phyloP scores from a whole-genome alignment of 2,329 filamentous ascomycete genomes.

The Colletotrichum theobromicola region DNA sequence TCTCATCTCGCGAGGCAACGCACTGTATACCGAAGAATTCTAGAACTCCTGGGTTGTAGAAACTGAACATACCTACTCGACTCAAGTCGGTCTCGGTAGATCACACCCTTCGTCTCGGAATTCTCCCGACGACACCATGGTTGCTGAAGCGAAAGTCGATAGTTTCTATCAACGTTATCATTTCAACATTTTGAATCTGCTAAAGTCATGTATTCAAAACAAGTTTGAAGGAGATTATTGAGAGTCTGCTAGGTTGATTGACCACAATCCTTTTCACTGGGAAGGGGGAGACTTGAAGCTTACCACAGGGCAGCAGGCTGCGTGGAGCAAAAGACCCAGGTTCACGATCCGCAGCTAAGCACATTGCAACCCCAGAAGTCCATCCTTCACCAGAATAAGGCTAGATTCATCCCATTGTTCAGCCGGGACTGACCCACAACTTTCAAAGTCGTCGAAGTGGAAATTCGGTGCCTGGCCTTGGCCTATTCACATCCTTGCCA shows the following conservation, averaged over 20 bases:
- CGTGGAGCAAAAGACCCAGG: background rate
- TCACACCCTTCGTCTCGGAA: background rate
- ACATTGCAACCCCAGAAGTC: background rate
- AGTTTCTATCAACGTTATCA: background rate
- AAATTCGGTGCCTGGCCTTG: background rate
- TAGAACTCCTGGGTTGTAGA: background rate
- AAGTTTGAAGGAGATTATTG: background rate
- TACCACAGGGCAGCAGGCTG: background rate
- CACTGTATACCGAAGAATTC: background rate
- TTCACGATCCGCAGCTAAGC: background rate
- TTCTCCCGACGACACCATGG: rapidly evolving
- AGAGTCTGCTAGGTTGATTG: rapidly evolving
- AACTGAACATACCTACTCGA: no score
- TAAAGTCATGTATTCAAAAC: background rate
- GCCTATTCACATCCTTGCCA: background rate
- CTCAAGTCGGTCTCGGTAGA: background rate
- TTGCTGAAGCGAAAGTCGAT: rapidly evolving
- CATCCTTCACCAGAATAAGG: background rate
- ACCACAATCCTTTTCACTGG: background rate
- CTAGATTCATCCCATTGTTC: background rate
- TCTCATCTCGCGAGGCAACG: background rate
- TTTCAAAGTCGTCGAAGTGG: background rate
- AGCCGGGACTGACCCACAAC: background rate
- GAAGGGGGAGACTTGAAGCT: background rate
- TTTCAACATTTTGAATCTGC: no score